These are phyloP conservation scores for Kalmusia sp. DNA, from an alignment of 2,329 filamentous ascomycete species.

Conservation along the genomic window DNA sequence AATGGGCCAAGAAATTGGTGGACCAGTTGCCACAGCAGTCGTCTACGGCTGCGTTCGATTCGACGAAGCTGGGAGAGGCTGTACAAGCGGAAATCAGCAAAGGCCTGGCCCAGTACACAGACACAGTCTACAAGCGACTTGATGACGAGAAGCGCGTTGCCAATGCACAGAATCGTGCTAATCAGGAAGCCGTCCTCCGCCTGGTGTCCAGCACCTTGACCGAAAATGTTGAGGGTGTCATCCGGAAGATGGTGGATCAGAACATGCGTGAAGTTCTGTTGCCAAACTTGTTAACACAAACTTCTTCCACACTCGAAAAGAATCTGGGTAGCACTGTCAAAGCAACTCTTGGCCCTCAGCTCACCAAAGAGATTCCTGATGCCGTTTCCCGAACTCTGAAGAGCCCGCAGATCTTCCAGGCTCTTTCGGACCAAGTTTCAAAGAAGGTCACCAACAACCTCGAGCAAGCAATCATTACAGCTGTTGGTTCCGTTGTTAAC, in stretches of 20 bases:
- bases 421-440: constrained; percentile 75
- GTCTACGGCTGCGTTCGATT: constrained; percentile 48
- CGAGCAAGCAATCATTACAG: constrained; percentile 70
- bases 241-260: constrained; percentile 76
- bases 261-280: constrained; percentile 78
- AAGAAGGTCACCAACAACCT: constrained; percentile 71
- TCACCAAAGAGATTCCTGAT: constrained; percentile 78
- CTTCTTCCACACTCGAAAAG: constrained; percentile 72
- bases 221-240: constrained; percentile 76
- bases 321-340: constrained; percentile 74
- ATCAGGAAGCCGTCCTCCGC: constrained; percentile 73
- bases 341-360: constrained; percentile 67
- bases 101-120: constrained; percentile 56
- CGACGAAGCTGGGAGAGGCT: constrained; percentile 60
- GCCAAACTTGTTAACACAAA: constrained; percentile 73
- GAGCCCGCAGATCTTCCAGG: constrained; percentile 74
- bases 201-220: constrained; percentile 72
- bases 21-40: constrained; percentile 19
- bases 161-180: constrained; percentile 68
- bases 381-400: constrained; percentile 73
- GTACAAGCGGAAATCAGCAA: constrained; percentile 59
- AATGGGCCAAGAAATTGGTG: constrained; percentile 46
- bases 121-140: constrained; percentile 65
- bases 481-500: constrained; percentile 60
- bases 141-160: constrained; percentile 73